Base-by-base conservation (phyloP, 257 asterid genomes). In the Scutellaria galericulata region DNA sequence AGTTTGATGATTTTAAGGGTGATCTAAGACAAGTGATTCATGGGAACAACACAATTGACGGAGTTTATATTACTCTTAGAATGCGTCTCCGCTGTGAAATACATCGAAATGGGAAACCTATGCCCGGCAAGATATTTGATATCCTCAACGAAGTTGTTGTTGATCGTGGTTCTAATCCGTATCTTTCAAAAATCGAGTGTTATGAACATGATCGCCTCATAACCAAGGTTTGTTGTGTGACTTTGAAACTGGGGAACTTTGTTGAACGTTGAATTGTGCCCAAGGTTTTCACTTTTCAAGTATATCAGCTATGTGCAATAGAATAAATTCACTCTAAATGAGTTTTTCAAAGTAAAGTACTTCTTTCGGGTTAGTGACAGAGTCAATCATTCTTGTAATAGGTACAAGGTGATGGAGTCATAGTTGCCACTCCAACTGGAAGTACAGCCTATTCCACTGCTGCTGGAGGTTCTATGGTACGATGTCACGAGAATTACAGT, bases 391-490 rank as follows among this genome's bases (percentile, higher is more conserved):
- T 75, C 64, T 74, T 58, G 50, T 77, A 65, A 52, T 67, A 95
- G 99, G 99, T 95, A 70, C 98, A 95, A 90, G 99, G 96, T 74
- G 99, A 95, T 78, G 99, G 99, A 78, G 97, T 95, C 77, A 95
- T 95, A 79, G 90, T 95, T 53, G 99, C 99, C 65, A 95, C 99
- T 41, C 99, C 99, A 53, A 95, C 98, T 47, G 99, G 99, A 79
- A 95, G 99, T 78, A 95, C 99, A 42, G 99, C 99, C 79, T 95
- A 95, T 83, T 92, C 98, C 68, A 92, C 99, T 12, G 96, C 99
- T 52, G 99, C 99, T 39, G 99, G 99, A 51, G 98, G 99, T 76
- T 95, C 99, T 71, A 87, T 95, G 99, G 99, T 94, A 85, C 68
- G 90, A 64, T 66, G 37, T 42, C 62, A 60, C 64, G 68, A 18